Evolutionary conservation across 106 monocot genomes (phyloP).

Genomic region (Dendrobium officinale): DNA sequence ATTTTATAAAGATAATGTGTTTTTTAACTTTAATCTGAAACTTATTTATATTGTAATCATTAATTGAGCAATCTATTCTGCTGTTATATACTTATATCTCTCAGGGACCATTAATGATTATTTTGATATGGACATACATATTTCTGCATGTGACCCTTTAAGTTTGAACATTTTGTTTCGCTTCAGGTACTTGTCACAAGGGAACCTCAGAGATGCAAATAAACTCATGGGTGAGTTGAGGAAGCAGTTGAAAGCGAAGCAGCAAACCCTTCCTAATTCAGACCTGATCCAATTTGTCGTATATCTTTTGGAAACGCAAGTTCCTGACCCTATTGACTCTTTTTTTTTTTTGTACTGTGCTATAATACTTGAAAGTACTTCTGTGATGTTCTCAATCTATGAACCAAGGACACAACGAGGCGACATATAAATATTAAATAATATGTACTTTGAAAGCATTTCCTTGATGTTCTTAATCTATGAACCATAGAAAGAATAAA

Average conservation of each 20-base stretch:
- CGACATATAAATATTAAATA: too few species aligned
- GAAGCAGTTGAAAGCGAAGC: slow-evolving; percentile 34
- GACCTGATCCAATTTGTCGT: slow-evolving; percentile 66
- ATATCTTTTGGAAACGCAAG: slow-evolving; percentile 82
- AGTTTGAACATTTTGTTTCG: slow-evolving; percentile 6
- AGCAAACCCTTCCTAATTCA: slow-evolving; percentile 53
- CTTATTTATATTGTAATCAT: background rate
- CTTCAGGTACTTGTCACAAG: slow-evolving; percentile 83
- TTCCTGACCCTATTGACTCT: background rate
- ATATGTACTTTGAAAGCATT: background rate
- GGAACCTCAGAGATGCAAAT: slow-evolving; percentile 86
- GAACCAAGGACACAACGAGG: too few species aligned
- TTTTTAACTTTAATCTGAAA: background rate
- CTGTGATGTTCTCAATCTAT: too few species aligned
- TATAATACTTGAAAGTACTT: background rate
- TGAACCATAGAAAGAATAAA: background rate
- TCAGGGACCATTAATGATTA: background rate
- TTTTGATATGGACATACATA: background rate
- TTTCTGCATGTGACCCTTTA: background rate
- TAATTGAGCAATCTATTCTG: background rate
- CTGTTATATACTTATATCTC: background rate
- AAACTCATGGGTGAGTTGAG: slow-evolving; percentile 64
- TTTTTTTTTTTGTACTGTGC: background rate
- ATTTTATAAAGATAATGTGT: background rate
- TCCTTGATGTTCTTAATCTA: background rate